Evolutionary conservation across 257 asterid species (phyloP).

Genomic region (Pogostemon cablin): DNA sequence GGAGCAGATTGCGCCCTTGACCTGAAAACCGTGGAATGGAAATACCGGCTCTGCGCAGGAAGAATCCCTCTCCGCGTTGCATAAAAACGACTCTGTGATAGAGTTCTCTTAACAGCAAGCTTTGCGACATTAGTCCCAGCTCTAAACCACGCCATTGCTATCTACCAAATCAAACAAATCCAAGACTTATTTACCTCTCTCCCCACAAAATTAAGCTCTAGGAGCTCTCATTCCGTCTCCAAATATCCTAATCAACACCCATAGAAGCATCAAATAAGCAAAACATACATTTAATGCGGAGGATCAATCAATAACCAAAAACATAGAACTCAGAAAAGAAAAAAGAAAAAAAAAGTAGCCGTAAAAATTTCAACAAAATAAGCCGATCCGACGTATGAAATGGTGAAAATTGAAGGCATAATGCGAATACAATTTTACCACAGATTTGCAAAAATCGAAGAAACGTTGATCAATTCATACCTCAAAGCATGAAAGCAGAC

Average conservation of each 20-base stretch:
- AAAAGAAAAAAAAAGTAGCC: neutral
- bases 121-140: slow-evolving; percentile 78
- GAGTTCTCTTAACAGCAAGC: slow-evolving; percentile 70
- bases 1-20: slow-evolving; percentile 85
- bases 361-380: neutral
- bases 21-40: slow-evolving; percentile 63
- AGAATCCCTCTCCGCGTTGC: slow-evolving; percentile 43
- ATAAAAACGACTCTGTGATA: slow-evolving; percentile 52
- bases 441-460: slow-evolving; percentile 6
- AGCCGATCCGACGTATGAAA: slow-evolving; percentile 1
- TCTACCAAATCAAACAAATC: slow-evolving; percentile 25
- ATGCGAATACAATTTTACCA: neutral
- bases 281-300: neutral
- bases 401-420: neutral
- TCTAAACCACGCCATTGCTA: slow-evolving; percentile 83
- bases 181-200: neutral
- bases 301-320: slow-evolving; percentile 20
- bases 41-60: slow-evolving; percentile 50
- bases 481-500: slow-evolving; percentile 23
- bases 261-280: slow-evolving; percentile 18
- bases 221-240: slow-evolving; percentile 31
- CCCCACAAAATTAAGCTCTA: slow-evolving; percentile 10
- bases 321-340: neutral
- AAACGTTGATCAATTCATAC: slow-evolving; percentile 18
- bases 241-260: slow-evolving; percentile 30